Evolutionary conservation across 2,329 filamentous ascomycete species (phyloP).

Genomic region (Ascochyta rabiei): DNA sequence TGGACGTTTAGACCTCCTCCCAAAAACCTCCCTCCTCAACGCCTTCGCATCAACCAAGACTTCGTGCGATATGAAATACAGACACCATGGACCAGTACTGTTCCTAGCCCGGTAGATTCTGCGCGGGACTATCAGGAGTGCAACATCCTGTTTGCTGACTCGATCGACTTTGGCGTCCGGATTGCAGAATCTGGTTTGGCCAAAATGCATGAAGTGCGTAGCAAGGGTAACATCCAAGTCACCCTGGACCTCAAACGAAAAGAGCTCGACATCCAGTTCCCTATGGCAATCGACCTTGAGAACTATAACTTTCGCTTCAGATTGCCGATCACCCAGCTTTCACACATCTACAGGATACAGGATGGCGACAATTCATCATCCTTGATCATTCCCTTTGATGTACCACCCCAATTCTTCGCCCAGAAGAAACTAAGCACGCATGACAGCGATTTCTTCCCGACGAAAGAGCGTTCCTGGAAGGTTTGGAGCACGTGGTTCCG

Average conservation of each 20-base stretch:
- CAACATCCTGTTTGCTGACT: conserved; percentile 44
- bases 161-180: conserved; percentile 68
- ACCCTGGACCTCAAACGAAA: conserved; percentile 53
- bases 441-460: conserved; percentile 25
- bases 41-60: conserved; percentile 11
- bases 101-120: conserved; percentile 33
- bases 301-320: conserved; percentile 49
- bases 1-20: conserved; percentile 22
- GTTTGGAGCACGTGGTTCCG: conserved; percentile 66
- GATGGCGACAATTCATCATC: conserved; percentile 1
- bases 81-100: neutral
- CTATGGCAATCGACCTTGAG: conserved; percentile 30
- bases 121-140: conserved; percentile 31
- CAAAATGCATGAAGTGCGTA: conserved; percentile 58
- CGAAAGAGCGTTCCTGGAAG: conserved; percentile 55
- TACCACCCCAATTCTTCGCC: conserved; percentile 54
- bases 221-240: conserved; percentile 40
- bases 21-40: conserved; percentile 8
- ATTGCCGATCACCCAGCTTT: conserved; percentile 54
- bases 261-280: conserved; percentile 55
- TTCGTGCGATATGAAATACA: conserved; percentile 16
- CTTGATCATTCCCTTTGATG: conserved; percentile 45
- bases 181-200: conserved; percentile 62
- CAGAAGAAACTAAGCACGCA: conserved; percentile 25
- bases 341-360: conserved; percentile 45